These are phyloP conservation scores for Lepidium africanum DNA, from an alignment of 345 rosid species.

Conservation along the genomic window DNA sequence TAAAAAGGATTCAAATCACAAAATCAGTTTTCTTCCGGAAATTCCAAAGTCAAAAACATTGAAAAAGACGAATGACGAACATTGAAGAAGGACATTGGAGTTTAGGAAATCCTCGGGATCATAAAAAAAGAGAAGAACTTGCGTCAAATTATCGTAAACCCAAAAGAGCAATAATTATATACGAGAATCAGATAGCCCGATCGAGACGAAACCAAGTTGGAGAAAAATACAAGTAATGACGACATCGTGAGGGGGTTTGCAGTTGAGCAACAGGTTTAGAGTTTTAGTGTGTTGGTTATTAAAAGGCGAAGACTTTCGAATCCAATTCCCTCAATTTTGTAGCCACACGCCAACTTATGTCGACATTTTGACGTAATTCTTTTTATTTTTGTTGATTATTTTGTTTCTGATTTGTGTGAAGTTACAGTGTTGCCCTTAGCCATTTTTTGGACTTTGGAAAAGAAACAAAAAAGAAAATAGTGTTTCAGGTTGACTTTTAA, in stretches of 20 bases:
- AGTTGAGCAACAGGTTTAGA: constrained; percentile 1
- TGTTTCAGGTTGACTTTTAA: too few relatives aligned
- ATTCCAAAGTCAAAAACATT: background rate
- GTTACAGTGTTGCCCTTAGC: background rate
- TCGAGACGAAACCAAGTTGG: background rate
- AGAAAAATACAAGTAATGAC: constrained; percentile 15
- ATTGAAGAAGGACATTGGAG: constrained; percentile 25
- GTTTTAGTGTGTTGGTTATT: background rate
- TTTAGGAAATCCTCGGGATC: constrained; percentile 12
- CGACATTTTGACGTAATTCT: constrained; percentile 19
- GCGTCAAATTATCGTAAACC: background rate
- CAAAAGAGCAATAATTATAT: background rate
- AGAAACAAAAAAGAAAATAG: too few relatives aligned
- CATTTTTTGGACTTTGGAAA: too few relatives aligned
- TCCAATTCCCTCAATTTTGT: background rate
- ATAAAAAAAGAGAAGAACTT: background rate
- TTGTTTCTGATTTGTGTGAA: background rate
- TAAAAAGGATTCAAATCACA: background rate
- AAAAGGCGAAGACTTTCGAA: background rate
- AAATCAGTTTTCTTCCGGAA: background rate
- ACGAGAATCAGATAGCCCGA: background rate
- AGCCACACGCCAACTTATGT: constrained; percentile 25
- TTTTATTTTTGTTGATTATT: background rate
- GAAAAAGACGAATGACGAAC: constrained; percentile 5
- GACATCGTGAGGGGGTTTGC: constrained; percentile 17